These are phyloP conservation scores for Elsinoe arachidis DNA, from an alignment of 2,329 filamentous ascomycete genomes.

Conservation along the genomic window DNA sequence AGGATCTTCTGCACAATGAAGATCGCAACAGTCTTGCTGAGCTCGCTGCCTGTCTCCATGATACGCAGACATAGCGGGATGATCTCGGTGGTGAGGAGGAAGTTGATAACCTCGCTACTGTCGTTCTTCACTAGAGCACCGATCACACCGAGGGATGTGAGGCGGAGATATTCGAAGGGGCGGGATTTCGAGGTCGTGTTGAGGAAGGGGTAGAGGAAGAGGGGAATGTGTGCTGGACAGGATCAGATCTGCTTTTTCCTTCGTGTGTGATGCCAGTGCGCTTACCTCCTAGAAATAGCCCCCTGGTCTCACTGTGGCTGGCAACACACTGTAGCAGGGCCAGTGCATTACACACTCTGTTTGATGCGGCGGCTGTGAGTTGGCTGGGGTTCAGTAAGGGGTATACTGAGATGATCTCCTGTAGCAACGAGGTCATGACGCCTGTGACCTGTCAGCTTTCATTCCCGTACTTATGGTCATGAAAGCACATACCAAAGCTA, in stretches of 20 bases:
- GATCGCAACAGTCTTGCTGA: slow-evolving; percentile 98
- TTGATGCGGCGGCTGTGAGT: slow-evolving; percentile 92
- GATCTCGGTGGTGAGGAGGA: slow-evolving; percentile 94
- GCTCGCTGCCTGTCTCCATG: slow-evolving; percentile 97
- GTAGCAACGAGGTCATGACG: slow-evolving; percentile 94
- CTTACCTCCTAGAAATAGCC: slow-evolving; percentile 84
- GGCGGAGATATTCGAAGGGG: slow-evolving; percentile 91
- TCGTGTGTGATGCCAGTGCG: too few relatives aligned
- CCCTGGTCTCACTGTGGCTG: slow-evolving; percentile 91
- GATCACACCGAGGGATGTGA: slow-evolving; percentile 93
- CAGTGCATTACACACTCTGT: slow-evolving; percentile 93
- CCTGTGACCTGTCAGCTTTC: slow-evolving; percentile 45
- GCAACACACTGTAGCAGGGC: slow-evolving; percentile 94
- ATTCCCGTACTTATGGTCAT: slow-evolving; percentile 13
- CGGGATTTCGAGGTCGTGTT: slow-evolving; percentile 98
- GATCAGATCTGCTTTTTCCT: too few relatives aligned
- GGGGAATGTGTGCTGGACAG: slow-evolving; percentile 75
- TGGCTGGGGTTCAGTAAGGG: slow-evolving; percentile 93
- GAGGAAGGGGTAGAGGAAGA: slow-evolving; percentile 95
- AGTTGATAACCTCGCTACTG: slow-evolving; percentile 97
- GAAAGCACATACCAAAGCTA: slow-evolving; percentile 67
- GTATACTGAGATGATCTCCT: slow-evolving; percentile 98
- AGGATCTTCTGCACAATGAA: slow-evolving; percentile 99
- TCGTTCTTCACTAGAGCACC: slow-evolving; percentile 98
- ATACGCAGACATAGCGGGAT: slow-evolving; percentile 95